These are phyloP conservation scores for Neonothopanus nambi DNA, from an alignment of 1,284 basidiomycete genomes.

Conservation along the genomic window DNA sequence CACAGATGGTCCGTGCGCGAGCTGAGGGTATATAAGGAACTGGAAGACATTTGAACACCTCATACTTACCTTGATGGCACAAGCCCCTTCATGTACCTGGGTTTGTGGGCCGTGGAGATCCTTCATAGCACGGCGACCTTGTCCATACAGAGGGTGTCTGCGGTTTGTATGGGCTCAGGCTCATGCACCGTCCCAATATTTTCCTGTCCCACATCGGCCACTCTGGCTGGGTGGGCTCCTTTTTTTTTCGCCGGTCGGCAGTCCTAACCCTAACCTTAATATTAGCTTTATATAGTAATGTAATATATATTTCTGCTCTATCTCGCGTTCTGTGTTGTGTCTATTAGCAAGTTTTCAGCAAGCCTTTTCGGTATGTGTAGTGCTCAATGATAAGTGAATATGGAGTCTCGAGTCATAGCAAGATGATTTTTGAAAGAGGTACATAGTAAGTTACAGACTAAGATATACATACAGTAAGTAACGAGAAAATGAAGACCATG, in stretches of 20 bases:
- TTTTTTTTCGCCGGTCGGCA: neutral
- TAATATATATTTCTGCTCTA: too few species aligned
- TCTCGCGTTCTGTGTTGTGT: too few species aligned
- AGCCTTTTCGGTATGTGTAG: too few species aligned
- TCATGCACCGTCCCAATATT: slow-evolving; percentile 16
- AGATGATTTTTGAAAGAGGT: too few species aligned
- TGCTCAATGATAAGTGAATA: too few species aligned
- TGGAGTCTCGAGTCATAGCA: too few species aligned
- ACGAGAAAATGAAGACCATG: too few species aligned
- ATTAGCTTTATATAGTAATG: too few species aligned
- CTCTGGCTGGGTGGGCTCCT: slow-evolving; percentile 16
- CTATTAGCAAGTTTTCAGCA: too few species aligned
- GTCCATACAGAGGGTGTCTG: slow-evolving; percentile 15
- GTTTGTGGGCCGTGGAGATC: slow-evolving; percentile 14
- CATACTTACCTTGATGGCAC: slow-evolving; percentile 17
- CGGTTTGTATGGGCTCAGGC: slow-evolving; percentile 14
- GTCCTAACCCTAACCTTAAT: slow-evolving; percentile 8
- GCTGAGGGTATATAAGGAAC: neutral
- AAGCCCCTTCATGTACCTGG: slow-evolving; percentile 11
- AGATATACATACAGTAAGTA: too few species aligned
- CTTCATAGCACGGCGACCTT: slow-evolving; percentile 16
- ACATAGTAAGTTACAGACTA: too few species aligned
- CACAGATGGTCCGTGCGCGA: slow-evolving; percentile 10
- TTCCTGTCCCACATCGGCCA: slow-evolving; percentile 15
- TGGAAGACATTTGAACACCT: neutral